Conservation (phyloP, 2,329 filamentous ascomycete species). For the Fusarium sp. region DNA sequence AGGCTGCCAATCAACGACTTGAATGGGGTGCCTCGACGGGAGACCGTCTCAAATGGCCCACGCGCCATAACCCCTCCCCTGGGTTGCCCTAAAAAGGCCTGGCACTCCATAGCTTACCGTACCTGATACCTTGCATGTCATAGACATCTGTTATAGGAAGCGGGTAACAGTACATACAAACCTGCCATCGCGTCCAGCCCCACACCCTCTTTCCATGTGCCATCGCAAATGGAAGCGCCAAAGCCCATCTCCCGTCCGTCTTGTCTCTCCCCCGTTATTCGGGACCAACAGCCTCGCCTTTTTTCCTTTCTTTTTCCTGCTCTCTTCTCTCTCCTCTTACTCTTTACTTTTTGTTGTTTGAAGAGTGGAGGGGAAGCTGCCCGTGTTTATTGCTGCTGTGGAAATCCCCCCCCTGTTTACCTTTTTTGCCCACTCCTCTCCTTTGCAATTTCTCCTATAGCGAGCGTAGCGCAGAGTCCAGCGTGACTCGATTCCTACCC, state of each 20-base stretch:
- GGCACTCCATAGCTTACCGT: slow-evolving; percentile 1
- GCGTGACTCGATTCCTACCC: neutral
- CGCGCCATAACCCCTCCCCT: slow-evolving; percentile 24
- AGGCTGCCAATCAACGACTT: slow-evolving; percentile 22
- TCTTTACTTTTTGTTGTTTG: slow-evolving; percentile 14
- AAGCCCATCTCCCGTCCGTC: slow-evolving; percentile 27
- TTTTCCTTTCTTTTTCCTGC: neutral
- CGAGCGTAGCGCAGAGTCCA: neutral
- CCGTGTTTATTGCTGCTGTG: neutral
- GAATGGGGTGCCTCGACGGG: slow-evolving; percentile 2
- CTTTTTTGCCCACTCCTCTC: neutral
- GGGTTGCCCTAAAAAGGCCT: slow-evolving; percentile 9
- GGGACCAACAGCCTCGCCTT: slow-evolving; percentile 2
- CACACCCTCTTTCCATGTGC: slow-evolving; percentile 32
- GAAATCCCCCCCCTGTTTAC: neutral
- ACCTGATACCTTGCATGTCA: slow-evolving; percentile 1
- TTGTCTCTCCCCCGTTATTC: slow-evolving; percentile 16
- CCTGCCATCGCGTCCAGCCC: slow-evolving; percentile 19
- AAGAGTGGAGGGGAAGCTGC: slow-evolving; percentile 2
- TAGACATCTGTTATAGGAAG: accelerated
- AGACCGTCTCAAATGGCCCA: slow-evolving; percentile 17
- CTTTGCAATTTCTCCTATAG: neutral
- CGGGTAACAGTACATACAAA: slow-evolving; percentile 3
- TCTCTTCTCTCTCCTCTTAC: neutral
- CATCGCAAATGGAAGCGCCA: slow-evolving; percentile 11